Conservation (phyloP, 352 stramenopile species). For the Pythium biforme region DNA sequence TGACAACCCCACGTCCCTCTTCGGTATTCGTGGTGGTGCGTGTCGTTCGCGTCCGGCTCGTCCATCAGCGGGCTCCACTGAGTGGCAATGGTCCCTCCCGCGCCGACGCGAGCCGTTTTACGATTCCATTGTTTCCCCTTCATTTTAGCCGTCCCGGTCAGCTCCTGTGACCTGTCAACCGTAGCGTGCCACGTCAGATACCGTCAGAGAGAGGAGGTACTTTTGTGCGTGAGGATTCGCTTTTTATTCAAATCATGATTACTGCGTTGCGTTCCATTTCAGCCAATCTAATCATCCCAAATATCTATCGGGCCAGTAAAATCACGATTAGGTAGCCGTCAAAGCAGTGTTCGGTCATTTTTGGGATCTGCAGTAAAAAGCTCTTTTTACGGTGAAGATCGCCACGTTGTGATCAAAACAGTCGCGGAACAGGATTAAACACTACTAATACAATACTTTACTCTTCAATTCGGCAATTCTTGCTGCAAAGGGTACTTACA, state of each 20-base stretch:
- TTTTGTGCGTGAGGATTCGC: conserved; percentile 19
- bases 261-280: not conserved
- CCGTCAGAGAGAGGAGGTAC: conserved; percentile 22
- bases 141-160: not conserved
- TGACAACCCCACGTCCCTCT: conserved; percentile 7
- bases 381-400: conserved; percentile 9
- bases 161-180: conserved; percentile 28
- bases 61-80: not conserved
- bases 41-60: not conserved
- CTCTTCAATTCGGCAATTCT: not conserved
- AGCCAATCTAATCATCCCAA: conserved; percentile 13
- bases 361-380: not conserved
- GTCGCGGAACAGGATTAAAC: conserved; percentile 2
- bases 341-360: not conserved
- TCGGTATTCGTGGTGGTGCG: conserved; percentile 6
- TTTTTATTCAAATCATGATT: not conserved
- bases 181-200: conserved; percentile 17
- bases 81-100: not conserved
- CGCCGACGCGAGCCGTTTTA: too few species aligned
- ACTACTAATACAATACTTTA: not conserved
- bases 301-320: not conserved
- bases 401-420: conserved; percentile 11
- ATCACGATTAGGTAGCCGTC: not conserved
- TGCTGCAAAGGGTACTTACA: not conserved
- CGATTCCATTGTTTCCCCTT: too few species aligned